phyloP scores from a whole-genome alignment of 31 red algal genomes.

The Odonthalia washingtoniensis region DNA sequence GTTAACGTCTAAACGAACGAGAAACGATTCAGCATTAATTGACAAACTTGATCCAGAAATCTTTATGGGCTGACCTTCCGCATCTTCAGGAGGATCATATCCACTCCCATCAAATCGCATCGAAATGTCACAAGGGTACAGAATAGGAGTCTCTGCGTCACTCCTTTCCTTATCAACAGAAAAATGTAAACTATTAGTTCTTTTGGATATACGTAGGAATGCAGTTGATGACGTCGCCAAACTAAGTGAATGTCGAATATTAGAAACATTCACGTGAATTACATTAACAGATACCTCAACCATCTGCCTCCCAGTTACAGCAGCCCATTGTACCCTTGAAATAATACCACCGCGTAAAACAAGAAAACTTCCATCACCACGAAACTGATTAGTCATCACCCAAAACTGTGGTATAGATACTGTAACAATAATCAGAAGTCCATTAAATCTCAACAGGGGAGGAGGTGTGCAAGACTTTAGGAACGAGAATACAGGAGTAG shows the following conservation, averaged over 20 bases:
- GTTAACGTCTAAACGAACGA: slow-evolving; percentile 86
- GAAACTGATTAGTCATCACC: slow-evolving; percentile 86
- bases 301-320: slow-evolving; percentile 82
- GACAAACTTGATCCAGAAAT: slow-evolving; percentile 64
- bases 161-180: slow-evolving; percentile 15
- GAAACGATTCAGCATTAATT: slow-evolving; percentile 83
- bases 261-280: slow-evolving; percentile 73
- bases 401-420: slow-evolving; percentile 88
- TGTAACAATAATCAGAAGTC: slow-evolving; percentile 78
- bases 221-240: background rate
- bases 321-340: slow-evolving; percentile 86
- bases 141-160: slow-evolving; percentile 82
- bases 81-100: slow-evolving; percentile 77
- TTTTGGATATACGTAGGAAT: background rate
- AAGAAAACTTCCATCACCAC: slow-evolving; percentile 76
- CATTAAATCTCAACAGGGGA: slow-evolving; percentile 78
- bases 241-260: slow-evolving; percentile 25
- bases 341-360: slow-evolving; percentile 87
- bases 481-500: slow-evolving; percentile 82
- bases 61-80: slow-evolving; percentile 60
- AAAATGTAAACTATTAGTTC: background rate
- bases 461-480: slow-evolving; percentile 82
- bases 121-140: slow-evolving; percentile 88
- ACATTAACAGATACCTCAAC: slow-evolving; percentile 79
- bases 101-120: slow-evolving; percentile 80